Conservation (phyloP, 257 asterid genomes). For the Solanum ossicruentum region DNA sequence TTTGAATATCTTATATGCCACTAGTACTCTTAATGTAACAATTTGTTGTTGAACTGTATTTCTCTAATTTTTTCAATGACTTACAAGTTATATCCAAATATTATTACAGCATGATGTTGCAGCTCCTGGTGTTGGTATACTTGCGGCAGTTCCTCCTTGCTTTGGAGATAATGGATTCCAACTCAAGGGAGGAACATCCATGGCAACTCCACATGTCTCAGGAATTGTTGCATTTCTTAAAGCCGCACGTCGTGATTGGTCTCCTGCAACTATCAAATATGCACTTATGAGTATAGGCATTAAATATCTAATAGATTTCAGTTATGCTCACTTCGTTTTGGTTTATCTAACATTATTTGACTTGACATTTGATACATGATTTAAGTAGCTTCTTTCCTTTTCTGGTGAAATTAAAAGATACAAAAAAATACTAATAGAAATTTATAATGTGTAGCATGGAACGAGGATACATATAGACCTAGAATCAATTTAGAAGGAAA, state of each 20-base stretch:
- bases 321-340: no score
- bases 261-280: slow-evolving; percentile 8
- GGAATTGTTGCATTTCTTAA: slow-evolving; percentile 30
- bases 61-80: background rate
- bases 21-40: background rate
- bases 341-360: background rate
- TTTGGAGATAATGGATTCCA: background rate
- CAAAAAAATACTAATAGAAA: background rate
- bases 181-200: slow-evolving; percentile 19
- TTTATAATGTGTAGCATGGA: background rate
- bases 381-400: background rate
- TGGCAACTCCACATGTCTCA: slow-evolving; percentile 33
- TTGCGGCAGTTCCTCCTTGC: background rate
- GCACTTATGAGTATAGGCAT: background rate
- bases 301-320: background rate
- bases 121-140: background rate
- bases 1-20: no score
- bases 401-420: background rate
- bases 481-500: slow-evolving; percentile 6
- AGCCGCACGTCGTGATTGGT: slow-evolving; percentile 21
- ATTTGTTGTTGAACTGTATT: background rate
- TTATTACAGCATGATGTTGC: background rate
- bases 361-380: background rate
- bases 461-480: background rate
- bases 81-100: background rate